Conservation (phyloP, 108 stramenopile genomes). For the Ochromonas danica region DNA sequence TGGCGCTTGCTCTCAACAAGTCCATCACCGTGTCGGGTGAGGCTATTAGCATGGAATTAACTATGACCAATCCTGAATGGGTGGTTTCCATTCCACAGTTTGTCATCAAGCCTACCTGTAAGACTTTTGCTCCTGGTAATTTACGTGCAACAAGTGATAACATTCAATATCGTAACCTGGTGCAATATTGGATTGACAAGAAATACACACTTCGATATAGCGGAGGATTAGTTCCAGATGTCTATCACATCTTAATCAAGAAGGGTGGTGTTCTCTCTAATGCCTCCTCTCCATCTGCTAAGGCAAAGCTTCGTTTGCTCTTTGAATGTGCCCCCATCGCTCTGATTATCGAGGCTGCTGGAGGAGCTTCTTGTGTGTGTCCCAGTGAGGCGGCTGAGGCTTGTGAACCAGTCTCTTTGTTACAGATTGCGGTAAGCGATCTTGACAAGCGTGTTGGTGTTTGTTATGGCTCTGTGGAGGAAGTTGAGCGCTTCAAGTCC, state of each 20-base stretch:
- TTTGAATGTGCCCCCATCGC: conserved; percentile 59
- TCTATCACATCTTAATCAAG: conserved; percentile 58
- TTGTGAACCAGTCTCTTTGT: conserved; percentile 42
- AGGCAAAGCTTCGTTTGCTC: conserved; percentile 56
- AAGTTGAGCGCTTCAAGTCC: conserved; percentile 69
- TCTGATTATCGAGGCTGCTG: conserved; percentile 53
- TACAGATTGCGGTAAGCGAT: conserved; percentile 71
- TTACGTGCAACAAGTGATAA: conserved; percentile 78
- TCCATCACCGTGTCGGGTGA: conserved; percentile 25
- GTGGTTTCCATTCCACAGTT: conserved; percentile 54
- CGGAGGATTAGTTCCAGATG: conserved; percentile 57
- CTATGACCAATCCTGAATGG: conserved; percentile 48
- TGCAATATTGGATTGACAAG: conserved; percentile 31
- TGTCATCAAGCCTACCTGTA: conserved; percentile 55
- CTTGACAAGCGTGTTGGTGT: conserved; percentile 73
- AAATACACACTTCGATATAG: conserved; percentile 57
- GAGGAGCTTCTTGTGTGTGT: conserved; percentile 53
- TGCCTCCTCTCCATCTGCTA: conserved; percentile 45
- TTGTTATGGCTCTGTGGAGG: conserved; percentile 69
- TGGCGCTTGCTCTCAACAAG: conserved; percentile 43
- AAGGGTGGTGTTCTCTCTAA: conserved; percentile 50
- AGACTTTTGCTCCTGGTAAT: conserved; percentile 87
- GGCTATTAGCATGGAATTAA: conserved; percentile 50
- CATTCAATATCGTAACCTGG: conserved; percentile 43
- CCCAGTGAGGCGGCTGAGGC: conserved; percentile 24